phyloP scores from a whole-genome alignment of 148 eudicot species.

The Chenopodium album region DNA sequence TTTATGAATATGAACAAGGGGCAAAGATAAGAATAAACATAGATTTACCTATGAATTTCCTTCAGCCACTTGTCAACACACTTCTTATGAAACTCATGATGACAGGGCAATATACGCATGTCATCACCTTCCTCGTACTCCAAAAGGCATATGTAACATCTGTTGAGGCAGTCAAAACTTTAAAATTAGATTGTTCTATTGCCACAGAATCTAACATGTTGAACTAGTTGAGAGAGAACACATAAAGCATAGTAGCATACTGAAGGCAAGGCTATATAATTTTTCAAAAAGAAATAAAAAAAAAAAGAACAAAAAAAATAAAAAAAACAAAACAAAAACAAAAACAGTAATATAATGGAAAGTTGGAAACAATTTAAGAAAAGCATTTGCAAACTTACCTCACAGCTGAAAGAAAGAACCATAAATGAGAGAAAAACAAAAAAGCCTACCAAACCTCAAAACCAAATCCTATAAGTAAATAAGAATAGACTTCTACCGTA shows the following conservation, averaged over 20 bases:
- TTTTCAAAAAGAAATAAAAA: too few relatives aligned
- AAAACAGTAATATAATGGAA: too few relatives aligned
- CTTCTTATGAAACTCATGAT: conserved; percentile 82
- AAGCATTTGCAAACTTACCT: neutral
- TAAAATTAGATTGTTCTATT: neutral
- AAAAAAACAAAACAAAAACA: too few relatives aligned
- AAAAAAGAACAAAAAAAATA: too few relatives aligned
- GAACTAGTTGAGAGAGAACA: neutral
- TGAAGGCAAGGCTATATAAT: neutral
- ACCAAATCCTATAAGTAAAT: neutral
- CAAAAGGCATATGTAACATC: conserved; percentile 96
- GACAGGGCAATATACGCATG: conserved; percentile 79
- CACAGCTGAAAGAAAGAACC: neutral
- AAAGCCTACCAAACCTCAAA: neutral
- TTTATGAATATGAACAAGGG: neutral
- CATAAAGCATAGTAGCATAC: conserved; percentile 6
- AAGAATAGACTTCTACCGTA: neutral
- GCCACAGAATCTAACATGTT: neutral
- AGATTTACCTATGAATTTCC: conserved; percentile 82
- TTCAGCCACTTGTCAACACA: conserved; percentile 98
- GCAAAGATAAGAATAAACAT: neutral
- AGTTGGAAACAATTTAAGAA: neutral
- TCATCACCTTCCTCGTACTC: conserved; percentile 94
- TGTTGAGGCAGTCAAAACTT: conserved; percentile 33
- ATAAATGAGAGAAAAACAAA: too few relatives aligned